A percentile compares a stretch with the other conserved stretches of the same genome.
These are phyloP conservation scores for Chalciporus chontae DNA, from an alignment of 768 basidiomycete species.

Conservation along the genomic window DNA sequence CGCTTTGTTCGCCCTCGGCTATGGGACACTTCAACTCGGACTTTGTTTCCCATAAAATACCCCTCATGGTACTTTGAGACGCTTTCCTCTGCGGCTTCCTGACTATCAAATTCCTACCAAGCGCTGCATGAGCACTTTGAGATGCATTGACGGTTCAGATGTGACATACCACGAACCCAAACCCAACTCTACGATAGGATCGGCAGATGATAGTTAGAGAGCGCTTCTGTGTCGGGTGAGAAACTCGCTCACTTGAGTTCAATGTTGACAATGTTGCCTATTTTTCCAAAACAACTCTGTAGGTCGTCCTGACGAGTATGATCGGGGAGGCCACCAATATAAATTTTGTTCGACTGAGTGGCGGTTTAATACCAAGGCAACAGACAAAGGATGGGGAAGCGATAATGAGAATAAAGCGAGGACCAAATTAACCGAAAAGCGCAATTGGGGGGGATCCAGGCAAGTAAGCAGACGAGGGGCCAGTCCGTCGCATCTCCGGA, in stretches of 20 bases:
- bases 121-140: neutral
- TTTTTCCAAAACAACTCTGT: slow-evolving; percentile 82
- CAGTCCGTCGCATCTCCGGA: slow-evolving; percentile 26
- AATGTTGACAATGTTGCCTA: slow-evolving; percentile 70
- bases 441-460: slow-evolving; percentile 30
- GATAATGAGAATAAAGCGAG: slow-evolving; percentile 45
- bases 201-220: slow-evolving; percentile 7
- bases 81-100: slow-evolving; percentile 81
- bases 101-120: slow-evolving; percentile 74
- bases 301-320: slow-evolving; percentile 83
- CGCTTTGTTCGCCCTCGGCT: slow-evolving; percentile 81
- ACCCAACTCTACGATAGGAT: slow-evolving; percentile 59
- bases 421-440: slow-evolving; percentile 34
- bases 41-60: slow-evolving; percentile 90
- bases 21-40: slow-evolving; percentile 82
- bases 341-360: slow-evolving; percentile 90
- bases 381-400: slow-evolving; percentile 47
- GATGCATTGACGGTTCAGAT: neutral
- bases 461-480: slow-evolving; percentile 36
- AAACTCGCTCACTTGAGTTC: slow-evolving; percentile 74
- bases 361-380: slow-evolving; percentile 57
- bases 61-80: slow-evolving; percentile 88
- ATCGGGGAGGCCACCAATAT: slow-evolving; percentile 86
- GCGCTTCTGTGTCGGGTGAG: slow-evolving; percentile 11
- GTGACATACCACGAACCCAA: slow-evolving; percentile 75